Evolutionary conservation across 2,329 filamentous ascomycete species (phyloP).

Genomic region (Trichophyton equinum): DNA sequence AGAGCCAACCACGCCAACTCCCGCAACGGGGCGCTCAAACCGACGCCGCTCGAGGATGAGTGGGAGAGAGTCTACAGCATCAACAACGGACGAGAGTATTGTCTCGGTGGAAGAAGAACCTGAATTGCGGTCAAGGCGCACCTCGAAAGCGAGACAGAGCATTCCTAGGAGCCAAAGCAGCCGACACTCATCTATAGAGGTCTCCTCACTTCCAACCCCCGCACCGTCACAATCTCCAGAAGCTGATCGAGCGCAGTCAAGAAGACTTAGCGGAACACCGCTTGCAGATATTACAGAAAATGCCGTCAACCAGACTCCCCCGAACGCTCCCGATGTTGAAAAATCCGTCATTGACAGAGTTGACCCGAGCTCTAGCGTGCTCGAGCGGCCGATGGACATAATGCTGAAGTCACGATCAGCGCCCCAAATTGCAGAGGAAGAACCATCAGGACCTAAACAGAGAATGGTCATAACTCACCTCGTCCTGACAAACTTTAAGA

Average conservation of each 20-base stretch:
- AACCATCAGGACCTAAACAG: conserved; percentile 64
- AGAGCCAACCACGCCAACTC: conserved; percentile 35
- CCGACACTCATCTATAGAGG: conserved; percentile 31
- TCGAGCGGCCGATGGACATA: conserved; percentile 90
- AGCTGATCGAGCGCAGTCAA: conserved; percentile 18
- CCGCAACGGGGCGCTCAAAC: conserved; percentile 17
- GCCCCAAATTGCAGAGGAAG: conserved; percentile 51
- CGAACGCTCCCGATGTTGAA: conserved; percentile 35
- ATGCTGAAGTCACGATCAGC: conserved; percentile 71
- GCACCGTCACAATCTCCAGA: conserved; percentile 46
- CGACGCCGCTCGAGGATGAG: conserved; percentile 23
- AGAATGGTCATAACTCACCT: conserved; percentile 89
- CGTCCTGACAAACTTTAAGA: conserved; percentile 94
- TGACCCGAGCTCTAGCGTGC: conserved; percentile 60
- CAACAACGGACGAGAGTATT: conserved; percentile 29
- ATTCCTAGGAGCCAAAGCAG: conserved; percentile 37
- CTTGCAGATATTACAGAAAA: conserved; percentile 61
- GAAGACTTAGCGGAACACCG: conserved; percentile 38
- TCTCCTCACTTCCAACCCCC: conserved; percentile 36
- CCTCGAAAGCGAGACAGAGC: conserved; percentile 57
- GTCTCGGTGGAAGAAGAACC: conserved; percentile 37
- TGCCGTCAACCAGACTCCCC: conserved; percentile 22
- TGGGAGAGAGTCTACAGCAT: conserved; percentile 15
- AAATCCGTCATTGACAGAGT: conserved; percentile 52
- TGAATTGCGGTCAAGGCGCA: conserved; percentile 43